These are phyloP conservation scores for Hypoxylon sp. DNA, from an alignment of 2,329 filamentous ascomycete genomes.

Conservation along the genomic window DNA sequence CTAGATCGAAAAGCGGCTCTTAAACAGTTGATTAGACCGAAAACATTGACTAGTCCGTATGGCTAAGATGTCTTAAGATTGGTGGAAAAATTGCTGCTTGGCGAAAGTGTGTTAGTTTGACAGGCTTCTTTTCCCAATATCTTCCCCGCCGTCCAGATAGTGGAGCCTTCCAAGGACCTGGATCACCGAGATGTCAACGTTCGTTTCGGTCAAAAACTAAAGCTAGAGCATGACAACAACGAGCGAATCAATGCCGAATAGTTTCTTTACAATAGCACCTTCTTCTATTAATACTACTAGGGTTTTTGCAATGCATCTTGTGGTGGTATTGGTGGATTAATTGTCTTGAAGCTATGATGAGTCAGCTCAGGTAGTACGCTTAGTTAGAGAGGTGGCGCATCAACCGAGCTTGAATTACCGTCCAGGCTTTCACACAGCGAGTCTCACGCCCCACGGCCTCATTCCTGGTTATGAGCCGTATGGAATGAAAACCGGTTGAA, in stretches of 20 bases:
- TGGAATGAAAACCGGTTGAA: too few relatives aligned
- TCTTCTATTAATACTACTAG: neutral
- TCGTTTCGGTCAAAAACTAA: too few relatives aligned
- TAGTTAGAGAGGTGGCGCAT: too few relatives aligned
- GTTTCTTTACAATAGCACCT: neutral
- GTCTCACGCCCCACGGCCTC: too few relatives aligned
- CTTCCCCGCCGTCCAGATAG: neutral
- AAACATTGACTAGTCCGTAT: neutral
- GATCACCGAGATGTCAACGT: neutral
- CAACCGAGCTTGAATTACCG: too few relatives aligned
- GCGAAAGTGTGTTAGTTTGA: neutral
- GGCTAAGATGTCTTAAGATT: too few relatives aligned
- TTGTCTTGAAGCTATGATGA: too few relatives aligned
- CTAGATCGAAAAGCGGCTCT: neutral
- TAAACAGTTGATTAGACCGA: conserved; percentile 15
- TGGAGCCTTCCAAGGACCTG: neutral
- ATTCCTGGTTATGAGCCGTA: too few relatives aligned
- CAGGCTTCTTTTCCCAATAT: neutral
- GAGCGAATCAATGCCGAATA: neutral
- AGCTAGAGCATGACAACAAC: neutral
- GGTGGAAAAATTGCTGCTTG: neutral
- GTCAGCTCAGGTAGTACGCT: too few relatives aligned
- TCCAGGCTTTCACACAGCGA: too few relatives aligned
- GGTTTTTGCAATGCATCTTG: neutral
- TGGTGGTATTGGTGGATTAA: too few relatives aligned